phyloP scores from a whole-genome alignment of 2,329 filamentous ascomycete species.

The Pestalotiopsis sp. region DNA sequence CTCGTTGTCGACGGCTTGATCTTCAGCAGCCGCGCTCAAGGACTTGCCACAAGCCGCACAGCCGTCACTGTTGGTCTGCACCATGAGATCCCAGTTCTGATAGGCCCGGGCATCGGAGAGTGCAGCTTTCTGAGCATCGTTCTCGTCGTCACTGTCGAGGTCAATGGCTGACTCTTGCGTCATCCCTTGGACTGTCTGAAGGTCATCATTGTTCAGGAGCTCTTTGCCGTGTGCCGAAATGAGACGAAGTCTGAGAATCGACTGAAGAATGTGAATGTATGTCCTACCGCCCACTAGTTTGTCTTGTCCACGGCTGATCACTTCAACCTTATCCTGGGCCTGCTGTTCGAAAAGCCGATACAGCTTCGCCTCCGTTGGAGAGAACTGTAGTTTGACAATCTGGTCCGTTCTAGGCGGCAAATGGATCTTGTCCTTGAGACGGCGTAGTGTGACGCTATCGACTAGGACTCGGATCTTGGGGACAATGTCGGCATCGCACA shows the following conservation, averaged over 20 bases:
- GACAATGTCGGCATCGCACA: conserved; percentile 80
- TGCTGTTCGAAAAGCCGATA: conserved; percentile 86
- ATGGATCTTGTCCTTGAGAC: conserved; percentile 88
- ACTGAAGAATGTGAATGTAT: conserved; percentile 92
- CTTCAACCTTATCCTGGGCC: conserved; percentile 76
- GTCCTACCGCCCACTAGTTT: conserved; percentile 77
- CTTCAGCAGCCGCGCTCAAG: conserved; percentile 54
- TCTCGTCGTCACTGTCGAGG: conserved; percentile 76
- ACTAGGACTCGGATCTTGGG: conserved; percentile 86
- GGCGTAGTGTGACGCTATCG: conserved; percentile 89
- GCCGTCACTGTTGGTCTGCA: conserved; percentile 74
- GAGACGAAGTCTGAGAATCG: conserved; percentile 84
- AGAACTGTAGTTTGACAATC: conserved; percentile 75
- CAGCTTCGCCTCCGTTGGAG: conserved; percentile 70
- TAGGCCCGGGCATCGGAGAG: conserved; percentile 76
- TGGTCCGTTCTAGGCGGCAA: conserved; percentile 75
- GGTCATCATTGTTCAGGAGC: conserved; percentile 80
- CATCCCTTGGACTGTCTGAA: conserved; percentile 77
- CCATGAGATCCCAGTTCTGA: conserved; percentile 82
- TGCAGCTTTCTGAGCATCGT: conserved; percentile 49
- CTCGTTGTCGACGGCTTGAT: conserved; percentile 60
- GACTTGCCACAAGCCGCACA: conserved; percentile 72
- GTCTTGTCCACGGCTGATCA: conserved; percentile 65
- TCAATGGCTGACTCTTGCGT: conserved; percentile 87
- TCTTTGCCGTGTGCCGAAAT: conserved; percentile 96